Evolutionary conservation across 768 basidiomycete genomes (phyloP), one percentile per base, ranked within the genome.

Genomic region (Macrolepiota fuliginosa): DNA sequence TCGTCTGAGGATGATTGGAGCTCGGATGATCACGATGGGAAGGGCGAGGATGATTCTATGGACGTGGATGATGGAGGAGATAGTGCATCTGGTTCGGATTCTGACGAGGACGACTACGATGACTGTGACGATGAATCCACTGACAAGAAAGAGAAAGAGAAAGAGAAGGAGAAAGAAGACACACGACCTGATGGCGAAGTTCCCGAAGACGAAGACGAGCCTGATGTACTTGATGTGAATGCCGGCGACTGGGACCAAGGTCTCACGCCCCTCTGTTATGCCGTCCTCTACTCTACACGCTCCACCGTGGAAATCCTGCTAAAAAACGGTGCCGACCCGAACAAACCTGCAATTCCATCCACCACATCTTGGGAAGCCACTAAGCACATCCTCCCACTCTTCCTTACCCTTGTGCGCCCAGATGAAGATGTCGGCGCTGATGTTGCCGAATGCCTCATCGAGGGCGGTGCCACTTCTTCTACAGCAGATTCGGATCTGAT

Each of bases 211-310:
- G 72, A 79, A 4, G 79, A 83, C 47, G 72, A 73, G 37, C 83
- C 83, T 0, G 86, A 87, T 60, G 72, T 88, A 35, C 73, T 87
- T n/a, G 81, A 84, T 47, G 66, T 86, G 63, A 76, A 85, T 49
- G 73, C 75, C 1, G 57, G 75, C 0, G 86, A 87, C 67, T 89
- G 86, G 86, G 86, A 87, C 67, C 78, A 81, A 58, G 76, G 77
- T 3, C 79, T 84, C 62, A 78, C 81, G 1, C 78, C 87, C 1
- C 74, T 87, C 27, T 72, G 73, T 27, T 83, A 83, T 65, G 85
- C 81, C 2, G 77, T 83, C 46, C 67, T 84, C 4, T 81, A 74
- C 24, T 82, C 77, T 1, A 81, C 81, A 1, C 60, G 79, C 1
- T 67, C 70, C 1, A 75, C 79, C 29, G 69, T 87, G 2, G 81